Evolutionary conservation across 768 basidiomycete genomes (phyloP), one percentile per base, ranked within the genome.

Genomic region (Tephrocybe sp.): DNA sequence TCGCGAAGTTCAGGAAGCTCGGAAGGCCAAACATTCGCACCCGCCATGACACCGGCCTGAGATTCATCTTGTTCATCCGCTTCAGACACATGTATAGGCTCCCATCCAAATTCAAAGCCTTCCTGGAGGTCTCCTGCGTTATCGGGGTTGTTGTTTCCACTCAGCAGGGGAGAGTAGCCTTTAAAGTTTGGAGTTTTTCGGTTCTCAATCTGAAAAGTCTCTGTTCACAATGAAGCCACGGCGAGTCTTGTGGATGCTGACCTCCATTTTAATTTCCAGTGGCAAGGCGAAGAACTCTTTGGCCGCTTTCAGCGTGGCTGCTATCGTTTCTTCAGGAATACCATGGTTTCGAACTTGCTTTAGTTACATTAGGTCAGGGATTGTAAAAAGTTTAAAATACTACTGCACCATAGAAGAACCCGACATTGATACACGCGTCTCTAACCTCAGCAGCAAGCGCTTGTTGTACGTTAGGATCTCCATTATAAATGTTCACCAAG

Each of bases 101-200:
- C 87, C 77, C 81, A 86, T 3, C 91, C 90, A 49, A 96, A 76
- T 58, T 93, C 87, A 64, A 94, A 96, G 2, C 87, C 92, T 64
- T 98, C 93, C 61, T 95, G 91, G 46, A 95, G 67, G 62, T 98
- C 94, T 1, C 93, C 93, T n/a, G 78, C 69, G 39, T 80, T 78
- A n/a, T 79, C 74, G 0, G 89, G 83, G 58, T 93, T 79, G 45
- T 84, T 87, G 62, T 92, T 92, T 42, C 80, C 82, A 47, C 83
- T 85, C 5, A 86, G 72, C 2, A 92, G 64, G 2, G 83, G 79
- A 44, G 74, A 84, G 64, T 89, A 89, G 16, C 87, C 87, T 60
- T 86, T 89, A 73, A 91, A 95, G 61, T 85, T 86, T 0, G 79
- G 64, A 1, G 78, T 77, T 49, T 80, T 84, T 42, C 73, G 76